These are phyloP conservation scores for Cyberlindnera maclurae DNA, from an alignment of 805 yeast genomes.

Conservation along the genomic window DNA sequence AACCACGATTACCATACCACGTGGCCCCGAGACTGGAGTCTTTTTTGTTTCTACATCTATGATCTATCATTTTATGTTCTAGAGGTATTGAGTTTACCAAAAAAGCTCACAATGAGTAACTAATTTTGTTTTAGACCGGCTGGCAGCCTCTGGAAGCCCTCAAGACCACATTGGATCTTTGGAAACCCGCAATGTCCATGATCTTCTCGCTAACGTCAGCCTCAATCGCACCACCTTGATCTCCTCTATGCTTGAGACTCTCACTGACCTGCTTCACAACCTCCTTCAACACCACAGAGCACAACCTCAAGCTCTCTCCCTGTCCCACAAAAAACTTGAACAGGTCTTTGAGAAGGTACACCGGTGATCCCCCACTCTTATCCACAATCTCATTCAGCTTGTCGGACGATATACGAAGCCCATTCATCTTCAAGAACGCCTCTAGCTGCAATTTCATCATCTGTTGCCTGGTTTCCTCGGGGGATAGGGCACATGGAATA, in stretches of 20 bases:
- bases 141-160: constrained; percentile 1
- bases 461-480: constrained; percentile 30
- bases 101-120: too few relatives aligned
- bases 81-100: too few relatives aligned
- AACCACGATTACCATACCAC: too few relatives aligned
- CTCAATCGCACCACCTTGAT: not conserved
- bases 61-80: too few relatives aligned
- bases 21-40: too few relatives aligned
- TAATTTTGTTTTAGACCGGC: too few relatives aligned
- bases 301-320: constrained; percentile 34
- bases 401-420: constrained; percentile 37
- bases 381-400: constrained; percentile 33
- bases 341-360: constrained; percentile 32
- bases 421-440: constrained; percentile 39
- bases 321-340: constrained; percentile 35
- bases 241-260: constrained; percentile 4
- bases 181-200: constrained; percentile 8
- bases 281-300: constrained; percentile 29
- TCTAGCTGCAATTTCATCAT: constrained; percentile 35
- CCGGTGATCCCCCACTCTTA: constrained; percentile 31
- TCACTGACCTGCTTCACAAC: constrained; percentile 22
- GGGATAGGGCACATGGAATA: constrained; percentile 31
- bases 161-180: constrained; percentile 2
- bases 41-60: too few relatives aligned
- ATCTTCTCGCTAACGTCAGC: constrained; percentile 1